Conservation (phyloP, 2,329 filamentous ascomycete species). For the Peltaster fructicola region DNA sequence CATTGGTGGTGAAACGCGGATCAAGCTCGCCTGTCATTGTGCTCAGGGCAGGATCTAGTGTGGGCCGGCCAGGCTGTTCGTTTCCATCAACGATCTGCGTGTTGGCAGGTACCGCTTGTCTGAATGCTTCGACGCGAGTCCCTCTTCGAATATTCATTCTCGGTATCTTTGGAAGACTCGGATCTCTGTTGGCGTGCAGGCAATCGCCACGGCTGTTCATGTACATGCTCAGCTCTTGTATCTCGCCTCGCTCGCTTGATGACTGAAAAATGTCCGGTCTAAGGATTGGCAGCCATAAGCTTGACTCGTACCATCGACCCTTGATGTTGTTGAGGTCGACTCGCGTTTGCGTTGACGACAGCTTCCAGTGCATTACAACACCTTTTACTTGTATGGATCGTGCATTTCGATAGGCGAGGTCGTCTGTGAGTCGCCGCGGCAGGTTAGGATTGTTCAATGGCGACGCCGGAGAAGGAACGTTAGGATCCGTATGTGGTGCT, state of each 20-base stretch:
- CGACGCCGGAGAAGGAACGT: slow-evolving; percentile 17
- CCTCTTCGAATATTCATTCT: slow-evolving; percentile 15
- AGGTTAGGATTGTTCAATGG: slow-evolving; percentile 23
- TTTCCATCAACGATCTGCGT: slow-evolving; percentile 23
- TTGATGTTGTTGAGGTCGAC: slow-evolving; percentile 33
- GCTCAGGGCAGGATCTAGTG: slow-evolving; percentile 8
- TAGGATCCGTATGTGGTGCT: slow-evolving; percentile 20
- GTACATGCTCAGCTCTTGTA: slow-evolving; percentile 17
- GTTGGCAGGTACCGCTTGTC: slow-evolving; percentile 21
- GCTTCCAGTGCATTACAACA: slow-evolving; percentile 26
- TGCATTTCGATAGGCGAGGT: slow-evolving; percentile 31
- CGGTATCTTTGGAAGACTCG: slow-evolving; percentile 13
- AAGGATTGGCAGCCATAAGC: slow-evolving; percentile 28
- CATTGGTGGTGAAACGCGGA: too few species aligned
- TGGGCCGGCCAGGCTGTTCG: slow-evolving; percentile 14
- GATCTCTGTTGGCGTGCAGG: slow-evolving; percentile 13
- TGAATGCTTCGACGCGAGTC: slow-evolving; percentile 25
- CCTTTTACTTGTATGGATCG: slow-evolving; percentile 22
- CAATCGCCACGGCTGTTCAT: slow-evolving; percentile 22
- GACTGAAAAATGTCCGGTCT: slow-evolving; percentile 9
- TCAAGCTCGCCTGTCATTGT: slow-evolving; percentile 1
- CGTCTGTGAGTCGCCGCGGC: slow-evolving; percentile 33
- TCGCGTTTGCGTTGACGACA: slow-evolving; percentile 16
- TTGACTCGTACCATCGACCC: slow-evolving; percentile 44
- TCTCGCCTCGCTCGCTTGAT: slow-evolving; percentile 13